phyloP scores from a whole-genome alignment of 2,329 filamentous ascomycete genomes.

The Ceratocystis smalleyi region DNA sequence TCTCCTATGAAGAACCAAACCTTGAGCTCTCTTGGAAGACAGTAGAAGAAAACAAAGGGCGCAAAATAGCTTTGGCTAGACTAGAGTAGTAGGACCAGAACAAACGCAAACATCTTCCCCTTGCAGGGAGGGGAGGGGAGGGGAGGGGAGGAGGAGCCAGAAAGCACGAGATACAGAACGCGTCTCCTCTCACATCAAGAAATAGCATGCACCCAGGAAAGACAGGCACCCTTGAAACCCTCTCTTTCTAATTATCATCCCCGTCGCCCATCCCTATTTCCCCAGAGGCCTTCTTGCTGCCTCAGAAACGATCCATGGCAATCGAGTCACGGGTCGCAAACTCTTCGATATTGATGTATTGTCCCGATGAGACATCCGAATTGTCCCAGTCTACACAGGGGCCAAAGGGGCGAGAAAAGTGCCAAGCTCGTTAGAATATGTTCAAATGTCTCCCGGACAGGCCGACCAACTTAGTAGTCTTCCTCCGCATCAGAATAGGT shows the following conservation, averaged over 20 bases:
- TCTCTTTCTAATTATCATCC: neutral
- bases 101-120: neutral
- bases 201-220: neutral
- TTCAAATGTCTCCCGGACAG: constrained; percentile 6
- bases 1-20: no score
- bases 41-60: neutral
- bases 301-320: constrained; percentile 4
- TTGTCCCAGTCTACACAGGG: constrained; percentile 6
- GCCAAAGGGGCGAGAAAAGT: neutral
- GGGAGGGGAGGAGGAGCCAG: neutral
- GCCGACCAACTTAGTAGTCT: neutral
- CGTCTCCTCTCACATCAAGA: neutral
- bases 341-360: constrained; percentile 8
- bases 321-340: neutral
- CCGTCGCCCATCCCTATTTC: neutral
- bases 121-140: no score
- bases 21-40: neutral
- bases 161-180: neutral
- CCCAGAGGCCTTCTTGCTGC: neutral
- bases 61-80: neutral
- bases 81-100: neutral
- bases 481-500: constrained; percentile 5
- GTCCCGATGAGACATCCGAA: constrained; percentile 8
- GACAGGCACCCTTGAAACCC: neutral
- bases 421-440: constrained; percentile 7